These are phyloP conservation scores for Kodamaea fungicola DNA, from an alignment of 1,139 yeast genomes.

Conservation along the genomic window DNA sequence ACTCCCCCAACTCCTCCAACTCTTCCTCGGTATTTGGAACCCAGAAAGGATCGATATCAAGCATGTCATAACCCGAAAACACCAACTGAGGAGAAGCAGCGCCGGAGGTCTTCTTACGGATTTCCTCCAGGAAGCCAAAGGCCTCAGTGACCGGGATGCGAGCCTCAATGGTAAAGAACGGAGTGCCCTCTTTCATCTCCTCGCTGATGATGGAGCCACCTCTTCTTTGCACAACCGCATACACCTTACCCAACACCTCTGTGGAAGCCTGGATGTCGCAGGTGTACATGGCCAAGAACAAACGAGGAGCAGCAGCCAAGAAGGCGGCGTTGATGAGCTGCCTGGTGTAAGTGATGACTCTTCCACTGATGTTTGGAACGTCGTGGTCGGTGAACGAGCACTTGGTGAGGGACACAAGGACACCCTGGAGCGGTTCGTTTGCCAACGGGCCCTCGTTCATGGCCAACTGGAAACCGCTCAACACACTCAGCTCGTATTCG, in stretches of 20 bases:
- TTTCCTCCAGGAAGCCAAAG: conserved; percentile 94
- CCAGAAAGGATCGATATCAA: conserved; percentile 97
- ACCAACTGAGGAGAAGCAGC: conserved; percentile 96
- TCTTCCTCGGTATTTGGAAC: conserved; percentile 99
- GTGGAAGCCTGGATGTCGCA: conserved; percentile 95
- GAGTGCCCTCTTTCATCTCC: conserved; percentile 97
- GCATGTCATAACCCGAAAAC: conserved; percentile 80
- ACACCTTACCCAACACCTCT: conserved; percentile 92
- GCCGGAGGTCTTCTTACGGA: conserved; percentile 90
- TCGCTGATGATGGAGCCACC: conserved; percentile 84
- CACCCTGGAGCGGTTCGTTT: conserved; percentile 84
- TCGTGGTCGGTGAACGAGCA: conserved; percentile 22
- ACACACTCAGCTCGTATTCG: conserved; percentile 61
- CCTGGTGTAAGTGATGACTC: conserved; percentile 69
- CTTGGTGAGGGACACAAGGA: conserved; percentile 47
- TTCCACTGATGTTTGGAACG: conserved; percentile 53
- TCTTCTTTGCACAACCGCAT: conserved; percentile 87
- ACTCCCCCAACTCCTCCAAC: conserved; percentile 86
- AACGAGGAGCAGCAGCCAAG: conserved; percentile 79
- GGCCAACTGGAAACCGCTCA: conserved; percentile 85
- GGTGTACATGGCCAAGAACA: conserved; percentile 87
- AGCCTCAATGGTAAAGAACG: conserved; percentile 86
- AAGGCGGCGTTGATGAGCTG: conserved; percentile 70
- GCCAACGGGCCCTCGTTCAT: conserved; percentile 84
- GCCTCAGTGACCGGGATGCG: conserved; percentile 92